These are phyloP conservation scores for Puccinia triticina DNA, from an alignment of 1,284 basidiomycete species.

Conservation along the genomic window DNA sequence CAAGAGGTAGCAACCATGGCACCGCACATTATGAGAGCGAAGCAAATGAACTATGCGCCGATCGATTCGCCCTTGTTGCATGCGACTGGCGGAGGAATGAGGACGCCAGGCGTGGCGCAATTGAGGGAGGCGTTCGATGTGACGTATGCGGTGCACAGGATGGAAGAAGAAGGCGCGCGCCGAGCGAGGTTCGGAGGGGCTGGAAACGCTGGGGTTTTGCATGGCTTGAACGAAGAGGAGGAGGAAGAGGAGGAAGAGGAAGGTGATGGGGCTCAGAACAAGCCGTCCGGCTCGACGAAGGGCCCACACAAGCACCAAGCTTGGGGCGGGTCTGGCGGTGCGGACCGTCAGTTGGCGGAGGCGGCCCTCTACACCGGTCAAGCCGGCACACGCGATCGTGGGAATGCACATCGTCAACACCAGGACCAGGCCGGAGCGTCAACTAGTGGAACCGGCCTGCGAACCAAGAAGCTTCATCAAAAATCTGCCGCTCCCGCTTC, in stretches of 20 bases:
- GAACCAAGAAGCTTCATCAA: constrained; percentile 8
- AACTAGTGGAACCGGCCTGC: not conserved
- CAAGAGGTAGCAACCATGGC: constrained; percentile 48
- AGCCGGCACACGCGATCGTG: constrained; percentile 73
- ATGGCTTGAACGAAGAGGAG: constrained; percentile 85
- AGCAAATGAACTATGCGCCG: constrained; percentile 64
- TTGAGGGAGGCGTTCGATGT: constrained; percentile 99
- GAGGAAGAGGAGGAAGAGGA: constrained; percentile 63
- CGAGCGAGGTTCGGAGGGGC: constrained; percentile 76
- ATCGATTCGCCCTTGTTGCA: constrained; percentile 89
- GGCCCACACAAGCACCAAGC: constrained; percentile 45
- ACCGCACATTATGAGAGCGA: constrained; percentile 41
- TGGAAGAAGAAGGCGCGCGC: constrained; percentile 91
- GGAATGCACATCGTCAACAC: constrained; percentile 45
- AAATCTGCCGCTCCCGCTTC: not conserved
- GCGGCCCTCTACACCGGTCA: constrained; percentile 68
- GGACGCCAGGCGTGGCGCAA: constrained; percentile 81
- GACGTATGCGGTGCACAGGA: constrained; percentile 97
- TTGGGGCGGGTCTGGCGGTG: constrained; percentile 57
- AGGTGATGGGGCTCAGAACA: not conserved
- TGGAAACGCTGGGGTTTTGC: constrained; percentile 65
- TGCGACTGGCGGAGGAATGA: constrained; percentile 72
- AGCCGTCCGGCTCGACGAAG: not conserved
- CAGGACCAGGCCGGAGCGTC: not conserved
- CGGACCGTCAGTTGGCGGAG: constrained; percentile 62